Evolutionary conservation across 352 stramenopile genomes (phyloP).

Genomic region (Globisporangium orthogonon): DNA sequence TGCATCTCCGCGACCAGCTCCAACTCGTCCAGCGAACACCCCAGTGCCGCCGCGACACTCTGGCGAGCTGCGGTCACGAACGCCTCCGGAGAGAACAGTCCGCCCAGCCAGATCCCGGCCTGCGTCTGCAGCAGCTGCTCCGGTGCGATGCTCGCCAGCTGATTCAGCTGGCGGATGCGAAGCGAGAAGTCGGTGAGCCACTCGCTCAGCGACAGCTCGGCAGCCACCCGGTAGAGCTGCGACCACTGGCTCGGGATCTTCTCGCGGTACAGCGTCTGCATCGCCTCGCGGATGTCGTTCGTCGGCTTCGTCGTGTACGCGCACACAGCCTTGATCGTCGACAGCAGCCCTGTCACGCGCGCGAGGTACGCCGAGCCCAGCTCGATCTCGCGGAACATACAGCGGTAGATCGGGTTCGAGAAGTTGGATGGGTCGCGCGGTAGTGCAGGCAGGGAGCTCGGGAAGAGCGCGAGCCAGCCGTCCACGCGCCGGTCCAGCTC

Average conservation of each 20-base stretch:
- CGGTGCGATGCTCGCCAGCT: constrained; percentile 34
- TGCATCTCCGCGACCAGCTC: constrained; percentile 70
- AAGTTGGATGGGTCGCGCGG: constrained; percentile 51
- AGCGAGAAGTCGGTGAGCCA: constrained; percentile 84
- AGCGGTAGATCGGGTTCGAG: constrained; percentile 88
- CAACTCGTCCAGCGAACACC: constrained; percentile 87
- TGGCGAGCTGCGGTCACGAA: constrained; percentile 91
- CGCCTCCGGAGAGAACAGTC: constrained; percentile 90
- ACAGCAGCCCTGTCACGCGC: constrained; percentile 63
- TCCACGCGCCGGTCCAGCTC: constrained; percentile 67
- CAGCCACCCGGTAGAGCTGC: constrained; percentile 46
- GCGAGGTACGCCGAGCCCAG: constrained; percentile 57
- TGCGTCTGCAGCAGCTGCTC: constrained; percentile 28
- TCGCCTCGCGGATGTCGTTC: constrained; percentile 79
- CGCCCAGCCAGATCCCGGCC: constrained; percentile 85
- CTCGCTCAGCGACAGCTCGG: constrained; percentile 57
- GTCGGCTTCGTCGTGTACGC: constrained; percentile 83
- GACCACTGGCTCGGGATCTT: constrained; percentile 58
- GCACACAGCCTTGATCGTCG: constrained; percentile 68
- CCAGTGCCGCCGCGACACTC: constrained; percentile 67
- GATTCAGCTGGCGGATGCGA: constrained; percentile 59
- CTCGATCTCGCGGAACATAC: constrained; percentile 86
- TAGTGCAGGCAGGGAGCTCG: constrained; percentile 33
- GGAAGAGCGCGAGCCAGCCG: constrained; percentile 58
- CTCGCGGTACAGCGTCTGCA: constrained; percentile 70